These are phyloP conservation scores for Bipolaris gigantea DNA, from an alignment of 2,329 filamentous ascomycete species.

Conservation along the genomic window DNA sequence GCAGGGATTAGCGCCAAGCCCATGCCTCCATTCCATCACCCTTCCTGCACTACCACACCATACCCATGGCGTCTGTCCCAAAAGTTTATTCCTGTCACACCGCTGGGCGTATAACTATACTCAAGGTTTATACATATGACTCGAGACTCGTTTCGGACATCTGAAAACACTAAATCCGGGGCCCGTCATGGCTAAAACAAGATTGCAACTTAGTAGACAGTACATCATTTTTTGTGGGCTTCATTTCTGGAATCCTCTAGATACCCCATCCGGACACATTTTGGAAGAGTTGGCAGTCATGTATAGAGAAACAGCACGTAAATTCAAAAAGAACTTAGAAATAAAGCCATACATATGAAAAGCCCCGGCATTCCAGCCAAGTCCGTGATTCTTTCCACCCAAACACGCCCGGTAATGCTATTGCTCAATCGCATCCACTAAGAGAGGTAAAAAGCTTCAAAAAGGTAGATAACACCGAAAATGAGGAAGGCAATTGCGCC, in stretches of 20 bases:
- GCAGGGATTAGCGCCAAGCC: conserved; percentile 16
- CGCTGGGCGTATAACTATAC: background rate
- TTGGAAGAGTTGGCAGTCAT: conserved; percentile 13
- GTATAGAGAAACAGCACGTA: conserved; percentile 1
- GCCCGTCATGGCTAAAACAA: background rate
- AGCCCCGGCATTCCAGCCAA: background rate
- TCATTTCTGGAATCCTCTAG: conserved; percentile 1
- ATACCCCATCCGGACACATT: conserved; percentile 19
- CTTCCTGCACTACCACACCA: background rate
- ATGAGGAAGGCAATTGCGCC: conserved; percentile 87
- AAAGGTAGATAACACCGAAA: conserved; percentile 88
- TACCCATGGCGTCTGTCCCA: background rate
- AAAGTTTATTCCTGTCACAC: conserved; percentile 1
- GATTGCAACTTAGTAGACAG: background rate
- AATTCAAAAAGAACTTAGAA: conserved; percentile 35
- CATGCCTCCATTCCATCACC: background rate
- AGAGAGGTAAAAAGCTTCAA: conserved; percentile 69
- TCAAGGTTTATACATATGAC: background rate
- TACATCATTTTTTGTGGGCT: background rate
- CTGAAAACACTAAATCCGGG: background rate
- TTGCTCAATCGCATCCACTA: conserved; percentile 21
- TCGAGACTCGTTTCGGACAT: conserved; percentile 1
- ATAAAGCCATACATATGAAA: conserved; percentile 1
- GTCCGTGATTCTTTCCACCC: conserved; percentile 13
- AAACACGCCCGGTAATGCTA: conserved; percentile 31